Evolutionary conservation across 202 grass and related monocot genomes (phyloP), one percentile per base, ranked within the genome.

Genomic region (Elaeis oleifera): DNA sequence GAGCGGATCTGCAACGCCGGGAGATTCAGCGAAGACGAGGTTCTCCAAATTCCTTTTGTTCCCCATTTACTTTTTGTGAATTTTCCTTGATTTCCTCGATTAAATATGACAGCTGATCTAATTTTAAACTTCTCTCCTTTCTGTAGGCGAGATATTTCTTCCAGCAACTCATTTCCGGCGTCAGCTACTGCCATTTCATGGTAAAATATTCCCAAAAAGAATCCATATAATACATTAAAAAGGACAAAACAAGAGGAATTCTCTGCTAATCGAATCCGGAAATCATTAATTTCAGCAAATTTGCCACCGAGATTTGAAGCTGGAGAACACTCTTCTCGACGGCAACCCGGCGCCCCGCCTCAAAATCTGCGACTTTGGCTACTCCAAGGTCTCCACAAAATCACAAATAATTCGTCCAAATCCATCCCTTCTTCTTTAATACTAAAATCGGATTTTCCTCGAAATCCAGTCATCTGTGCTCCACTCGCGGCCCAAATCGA

Each of bases 321-420:
- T 95, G 52, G 90, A 95, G 73, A 95, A 95, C 83, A 90, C 86
- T 56, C 61, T 95, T 25, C 74, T 95, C 28, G 90, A 90, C 74
- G 90, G 90, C 51, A 90, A 26, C 70, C 83, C 90, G 4, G 80
- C 90, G 11, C 90, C 90, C 17, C 83, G 70, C 59, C 86, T 95
- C 62, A 95, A 95, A 75, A 95, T 95, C 78, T 95, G 90, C n/a
- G 90, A 95, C 79, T 95, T 95, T 65, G 90, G 90, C 69, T 95
- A 95, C 83, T 95, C 90, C 16, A 95, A 95, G 90, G 90, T 95
- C 18, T n/a, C 9, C 16, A 8, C 18, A 23, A 5, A 5, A 20
- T 15, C 44, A 14, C 58, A 6, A 44, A 44, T 44, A 44, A 44
- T 44, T 13, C 5, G 9, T 44, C 2, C 9, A 44, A 44, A 44